Evolutionary conservation across 768 basidiomycete species (phyloP).

Genomic region (Serendipita vermifera): DNA sequence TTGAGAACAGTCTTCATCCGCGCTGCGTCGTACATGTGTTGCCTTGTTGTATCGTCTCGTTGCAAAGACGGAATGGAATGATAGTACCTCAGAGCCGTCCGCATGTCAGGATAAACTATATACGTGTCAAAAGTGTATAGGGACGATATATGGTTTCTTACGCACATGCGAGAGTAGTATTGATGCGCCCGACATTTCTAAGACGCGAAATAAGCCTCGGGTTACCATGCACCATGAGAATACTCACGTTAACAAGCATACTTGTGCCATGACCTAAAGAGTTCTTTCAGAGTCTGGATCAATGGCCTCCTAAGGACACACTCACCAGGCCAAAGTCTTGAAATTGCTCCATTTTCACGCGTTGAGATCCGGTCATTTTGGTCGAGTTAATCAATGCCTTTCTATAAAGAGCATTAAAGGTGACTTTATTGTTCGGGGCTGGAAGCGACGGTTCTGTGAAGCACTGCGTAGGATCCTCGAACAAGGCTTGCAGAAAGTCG

Average conservation of each 20-base stretch:
- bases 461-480: slow-evolving; percentile 48
- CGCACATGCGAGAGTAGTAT: slow-evolving; percentile 75
- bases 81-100: slow-evolving; percentile 61
- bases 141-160: slow-evolving; percentile 30
- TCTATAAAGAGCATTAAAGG: slow-evolving; percentile 74
- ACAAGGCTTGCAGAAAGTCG: slow-evolving; percentile 70
- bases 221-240: no score
- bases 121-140: slow-evolving; percentile 5
- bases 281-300: no score
- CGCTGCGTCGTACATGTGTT: slow-evolving; percentile 65
- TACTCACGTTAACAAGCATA: no score
- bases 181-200: slow-evolving; percentile 68
- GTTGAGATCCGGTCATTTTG: slow-evolving; percentile 56
- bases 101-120: slow-evolving; percentile 69
- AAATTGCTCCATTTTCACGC: slow-evolving; percentile 58
- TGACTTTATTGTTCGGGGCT: slow-evolving; percentile 41
- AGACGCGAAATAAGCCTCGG: no score
- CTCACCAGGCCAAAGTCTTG: slow-evolving; percentile 45
- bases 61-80: slow-evolving; percentile 66
- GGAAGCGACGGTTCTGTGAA: slow-evolving; percentile 46
- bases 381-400: slow-evolving; percentile 62
- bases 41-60: slow-evolving; percentile 34
- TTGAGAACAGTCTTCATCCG: slow-evolving; percentile 67
- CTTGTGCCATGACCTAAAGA: slow-evolving; percentile 70
- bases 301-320: no score